Evolutionary conservation across 2,329 filamentous ascomycete species (phyloP).

Genomic region (Rhynchosporium graminicola): DNA sequence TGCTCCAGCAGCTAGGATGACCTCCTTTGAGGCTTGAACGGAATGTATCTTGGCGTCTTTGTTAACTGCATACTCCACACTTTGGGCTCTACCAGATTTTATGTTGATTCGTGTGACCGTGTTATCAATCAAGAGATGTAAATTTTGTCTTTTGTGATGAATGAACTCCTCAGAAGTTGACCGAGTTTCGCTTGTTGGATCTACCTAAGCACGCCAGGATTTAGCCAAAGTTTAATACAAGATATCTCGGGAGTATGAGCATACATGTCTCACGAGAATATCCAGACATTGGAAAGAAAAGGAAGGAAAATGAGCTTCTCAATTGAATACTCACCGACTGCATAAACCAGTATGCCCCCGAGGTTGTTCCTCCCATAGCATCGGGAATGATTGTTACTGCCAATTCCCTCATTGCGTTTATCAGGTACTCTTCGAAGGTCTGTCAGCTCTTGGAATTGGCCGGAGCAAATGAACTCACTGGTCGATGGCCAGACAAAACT

Average conservation of each 20-base stretch:
- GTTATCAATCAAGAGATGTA: slow-evolving; percentile 24
- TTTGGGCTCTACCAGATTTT: slow-evolving; percentile 3
- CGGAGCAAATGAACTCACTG: not conserved
- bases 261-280: not conserved
- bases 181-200: not conserved
- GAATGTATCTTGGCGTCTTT: slow-evolving; percentile 4
- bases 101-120: slow-evolving; percentile 36
- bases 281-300: too few species aligned
- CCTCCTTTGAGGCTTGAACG: slow-evolving; percentile 37
- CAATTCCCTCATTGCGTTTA: not conserved
- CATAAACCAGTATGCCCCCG: not conserved
- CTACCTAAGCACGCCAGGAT: not conserved
- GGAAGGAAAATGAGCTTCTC: too few species aligned
- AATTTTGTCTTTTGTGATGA: slow-evolving; percentile 36
- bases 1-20: slow-evolving; percentile 43
- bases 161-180: slow-evolving; percentile 39
- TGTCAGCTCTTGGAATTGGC: not conserved
- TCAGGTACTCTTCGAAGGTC: not conserved
- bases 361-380: not conserved
- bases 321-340: not conserved
- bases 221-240: not conserved
- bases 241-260: not conserved
- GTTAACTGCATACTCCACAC: not conserved
- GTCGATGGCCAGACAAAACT: not conserved
- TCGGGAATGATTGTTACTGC: not conserved